Evolutionary conservation across 2,329 filamentous ascomycete species (phyloP).

Genomic region (Cordyceps tenuipes): DNA sequence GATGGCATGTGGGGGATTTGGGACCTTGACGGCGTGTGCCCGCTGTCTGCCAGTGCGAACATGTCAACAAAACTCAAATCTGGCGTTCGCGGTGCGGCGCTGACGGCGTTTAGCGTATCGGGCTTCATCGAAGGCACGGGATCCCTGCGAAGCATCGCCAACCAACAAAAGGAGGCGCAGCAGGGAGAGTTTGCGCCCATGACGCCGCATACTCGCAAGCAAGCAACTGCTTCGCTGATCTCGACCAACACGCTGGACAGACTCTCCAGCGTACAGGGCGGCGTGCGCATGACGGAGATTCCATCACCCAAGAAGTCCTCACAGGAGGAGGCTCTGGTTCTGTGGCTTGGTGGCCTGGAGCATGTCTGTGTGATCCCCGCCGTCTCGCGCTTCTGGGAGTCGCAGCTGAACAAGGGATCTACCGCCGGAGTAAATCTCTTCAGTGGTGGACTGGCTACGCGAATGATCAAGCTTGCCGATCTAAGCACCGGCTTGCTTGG

Average conservation of each 20-base stretch:
- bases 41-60: slow-evolving; percentile 31
- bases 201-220: slow-evolving; percentile 53
- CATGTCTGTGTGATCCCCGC: slow-evolving; percentile 49
- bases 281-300: slow-evolving; percentile 41
- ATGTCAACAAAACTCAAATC: slow-evolving; percentile 42
- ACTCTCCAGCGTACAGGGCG: slow-evolving; percentile 42
- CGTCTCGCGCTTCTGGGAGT: slow-evolving; percentile 50
- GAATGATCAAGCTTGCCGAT: slow-evolving; percentile 48
- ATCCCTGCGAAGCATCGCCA: slow-evolving; percentile 37
- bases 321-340: slow-evolving; percentile 44
- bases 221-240: slow-evolving; percentile 38
- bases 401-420: slow-evolving; percentile 43
- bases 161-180: slow-evolving; percentile 28
- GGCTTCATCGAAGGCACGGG: slow-evolving; percentile 55
- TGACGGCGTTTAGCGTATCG: slow-evolving; percentile 48
- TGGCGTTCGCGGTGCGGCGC: slow-evolving; percentile 48
- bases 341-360: slow-evolving; percentile 50
- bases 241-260: slow-evolving; percentile 39
- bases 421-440: slow-evolving; percentile 48
- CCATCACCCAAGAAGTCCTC: slow-evolving; percentile 34
- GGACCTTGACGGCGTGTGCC: slow-evolving; percentile 53
- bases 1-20: slow-evolving; percentile 62
- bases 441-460: slow-evolving; percentile 43
- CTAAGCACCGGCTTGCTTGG: slow-evolving; percentile 46
- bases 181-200: slow-evolving; percentile 51